Base-by-base conservation (phyloP, 2,329 filamentous ascomycete genomes). In the Botrytis hyacinthi region DNA sequence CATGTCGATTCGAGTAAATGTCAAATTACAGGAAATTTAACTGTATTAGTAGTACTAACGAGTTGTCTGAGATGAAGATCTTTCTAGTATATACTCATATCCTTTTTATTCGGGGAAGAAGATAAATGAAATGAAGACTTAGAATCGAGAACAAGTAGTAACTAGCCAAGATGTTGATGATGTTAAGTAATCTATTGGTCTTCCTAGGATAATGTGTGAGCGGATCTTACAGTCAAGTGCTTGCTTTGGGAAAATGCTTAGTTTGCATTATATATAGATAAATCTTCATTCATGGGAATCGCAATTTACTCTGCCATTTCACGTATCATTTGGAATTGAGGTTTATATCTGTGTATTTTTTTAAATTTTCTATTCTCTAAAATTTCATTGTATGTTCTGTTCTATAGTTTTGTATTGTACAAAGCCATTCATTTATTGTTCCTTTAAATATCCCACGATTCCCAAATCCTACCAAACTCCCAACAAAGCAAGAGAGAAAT, bases 191-290 rank as follows among this genome's bases (percentile, higher is more conserved):
- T 2, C 12, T 2, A 54, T 16, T 54, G 26, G 5, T 16, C 26
- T 54, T 29, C 3, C 16, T 1, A 3, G 5, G 2, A 54, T 29
- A 1, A 8, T 1, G 6, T 16, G 1, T 54, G 26, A 16, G 26
- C 26, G 12, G 12, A 4, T 6, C 16, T 12, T 54, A 54, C 10
- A n/a, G 26, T 54, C 48, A 14, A 54, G 48, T 54, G 12, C 48
- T 54, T n/a, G 48, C 4, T 37, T 10, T 35, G 10, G 32, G 57
- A 3, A 4, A 35, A 35, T 10, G 1, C 0, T 18, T 18, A 4
- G 51, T 29, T n/a, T 54, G 16, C 26, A 54, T 16, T 3, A 3
- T 14, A 20, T 32, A 5, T 6, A 60, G 57, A 22, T 35, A 6
- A 14, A 3, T 35, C 6, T 26, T 40, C 9, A 26, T 35, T 35